Conservation (phyloP, 805 yeast genomes). For the Maudiozyma pseudohumilis region DNA sequence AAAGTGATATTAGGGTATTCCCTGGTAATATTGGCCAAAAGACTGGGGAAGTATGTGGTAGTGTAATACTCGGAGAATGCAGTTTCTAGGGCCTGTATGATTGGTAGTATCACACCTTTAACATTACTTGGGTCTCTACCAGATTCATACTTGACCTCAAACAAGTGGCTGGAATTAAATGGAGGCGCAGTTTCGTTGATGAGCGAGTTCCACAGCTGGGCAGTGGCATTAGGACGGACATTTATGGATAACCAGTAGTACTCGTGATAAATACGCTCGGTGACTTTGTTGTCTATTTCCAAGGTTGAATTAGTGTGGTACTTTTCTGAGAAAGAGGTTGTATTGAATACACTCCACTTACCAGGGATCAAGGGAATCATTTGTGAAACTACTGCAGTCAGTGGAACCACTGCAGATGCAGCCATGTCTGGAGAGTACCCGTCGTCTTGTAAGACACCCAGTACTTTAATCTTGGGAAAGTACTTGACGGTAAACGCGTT, state of each 20-base stretch:
- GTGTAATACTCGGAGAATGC: conserved; percentile 5
- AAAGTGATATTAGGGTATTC: background rate
- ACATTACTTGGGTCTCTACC: conserved; percentile 52
- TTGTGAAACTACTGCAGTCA: conserved; percentile 7
- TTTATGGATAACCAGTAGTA: conserved; percentile 55
- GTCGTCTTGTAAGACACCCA: conserved; percentile 31
- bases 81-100: conserved; percentile 31
- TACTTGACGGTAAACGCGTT: conserved; percentile 23
- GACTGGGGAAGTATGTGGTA: conserved; percentile 5
- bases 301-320: conserved; percentile 9
- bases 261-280: conserved; percentile 40
- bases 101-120: conserved; percentile 36
- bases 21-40: conserved; percentile 13
- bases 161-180: conserved; percentile 15
- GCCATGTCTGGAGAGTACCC: background rate
- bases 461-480: conserved; percentile 18
- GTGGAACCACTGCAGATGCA: conserved; percentile 5
- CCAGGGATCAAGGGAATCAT: conserved; percentile 14
- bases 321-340: conserved; percentile 12
- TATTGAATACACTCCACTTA: conserved; percentile 23
- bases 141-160: conserved; percentile 43
- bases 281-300: conserved; percentile 30
- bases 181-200: conserved; percentile 8
- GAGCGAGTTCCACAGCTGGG: conserved; percentile 18
- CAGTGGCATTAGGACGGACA: conserved; percentile 41